Conservation (phyloP, 352 stramenopile genomes). For the Phytophthora europaea region DNA sequence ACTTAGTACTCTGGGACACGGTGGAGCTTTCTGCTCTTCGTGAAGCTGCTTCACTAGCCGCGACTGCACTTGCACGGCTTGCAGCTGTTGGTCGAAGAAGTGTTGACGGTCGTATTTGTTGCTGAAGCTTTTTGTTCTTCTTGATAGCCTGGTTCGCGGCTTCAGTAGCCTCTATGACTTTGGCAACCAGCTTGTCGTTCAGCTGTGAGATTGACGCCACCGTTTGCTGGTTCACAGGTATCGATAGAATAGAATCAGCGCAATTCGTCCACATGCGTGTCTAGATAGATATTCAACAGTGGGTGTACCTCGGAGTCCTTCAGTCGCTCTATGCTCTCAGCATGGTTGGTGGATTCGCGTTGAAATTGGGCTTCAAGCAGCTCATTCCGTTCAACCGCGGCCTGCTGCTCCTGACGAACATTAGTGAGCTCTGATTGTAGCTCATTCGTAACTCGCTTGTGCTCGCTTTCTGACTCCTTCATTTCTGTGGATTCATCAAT, state of each 20-base stretch:
- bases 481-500: conserved; percentile 41
- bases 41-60: conserved; percentile 20
- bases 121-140: conserved; percentile 65
- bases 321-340: conserved; percentile 55
- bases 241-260: background rate
- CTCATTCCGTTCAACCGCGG: conserved; percentile 43
- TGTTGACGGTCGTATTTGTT: conserved; percentile 58
- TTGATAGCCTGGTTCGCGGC: conserved; percentile 63
- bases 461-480: conserved; percentile 39
- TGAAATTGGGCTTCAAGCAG: conserved; percentile 50
- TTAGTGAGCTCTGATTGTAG: conserved; percentile 45
- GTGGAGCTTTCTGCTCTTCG: conserved; percentile 28
- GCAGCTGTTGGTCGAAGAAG: conserved; percentile 64
- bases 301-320: conserved; percentile 61
- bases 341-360: conserved; percentile 54
- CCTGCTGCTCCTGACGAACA: conserved; percentile 41
- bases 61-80: conserved; percentile 51
- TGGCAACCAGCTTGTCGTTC: conserved; percentile 77
- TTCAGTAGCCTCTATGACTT: conserved; percentile 72
- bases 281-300: background rate
- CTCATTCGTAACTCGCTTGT: conserved; percentile 44
- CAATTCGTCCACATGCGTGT: background rate
- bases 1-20: background rate
- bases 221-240: conserved; percentile 52
- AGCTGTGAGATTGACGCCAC: conserved; percentile 71